phyloP scores from a whole-genome alignment of 2,329 filamentous ascomycete genomes.

The Phyllosticta ampelicida region DNA sequence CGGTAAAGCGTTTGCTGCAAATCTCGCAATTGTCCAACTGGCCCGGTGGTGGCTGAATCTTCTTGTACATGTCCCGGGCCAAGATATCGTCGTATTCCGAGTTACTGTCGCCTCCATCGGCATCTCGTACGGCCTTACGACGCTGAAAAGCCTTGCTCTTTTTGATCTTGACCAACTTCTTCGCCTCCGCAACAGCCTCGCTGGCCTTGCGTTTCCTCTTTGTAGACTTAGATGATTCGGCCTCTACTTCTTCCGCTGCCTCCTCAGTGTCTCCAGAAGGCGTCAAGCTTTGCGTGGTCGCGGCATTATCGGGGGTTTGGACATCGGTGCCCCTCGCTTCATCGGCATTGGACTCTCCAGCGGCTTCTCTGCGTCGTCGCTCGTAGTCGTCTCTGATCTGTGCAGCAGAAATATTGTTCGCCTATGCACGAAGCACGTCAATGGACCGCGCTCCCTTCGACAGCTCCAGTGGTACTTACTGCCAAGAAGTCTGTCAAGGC shows the following conservation, averaged over 20 bases:
- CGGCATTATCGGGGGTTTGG: conserved; percentile 22
- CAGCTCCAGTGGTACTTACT: conserved; percentile 29
- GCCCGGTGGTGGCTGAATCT: conserved; percentile 55
- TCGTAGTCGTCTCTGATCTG: conserved; percentile 52
- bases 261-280: not conserved
- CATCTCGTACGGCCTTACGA: conserved; percentile 35
- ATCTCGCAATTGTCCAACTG: conserved; percentile 82
- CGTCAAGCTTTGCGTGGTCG: conserved; percentile 13
- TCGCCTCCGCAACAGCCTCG: conserved; percentile 5
- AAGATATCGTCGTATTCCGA: conserved; percentile 37
- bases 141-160: conserved; percentile 41
- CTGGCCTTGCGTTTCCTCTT: conserved; percentile 34
- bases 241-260: conserved; percentile 26
- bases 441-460: not conserved
- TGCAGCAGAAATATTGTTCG: conserved; percentile 61
- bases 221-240: not conserved
- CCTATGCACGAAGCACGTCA: conserved; percentile 31
- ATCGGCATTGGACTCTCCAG: conserved; percentile 28
- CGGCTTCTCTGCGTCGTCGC: conserved; percentile 36
- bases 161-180: conserved; percentile 27
- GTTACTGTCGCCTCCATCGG: conserved; percentile 34
- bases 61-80: conserved; percentile 43
- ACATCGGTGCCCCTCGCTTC: conserved; percentile 22
- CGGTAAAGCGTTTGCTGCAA: conserved; percentile 81
- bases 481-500: conserved; percentile 59